A percentile compares a stretch with the other conserved stretches of the same genome.
These are phyloP conservation scores for Vicia villosa DNA, from an alignment of 306 rosid species.

Conservation along the genomic window DNA sequence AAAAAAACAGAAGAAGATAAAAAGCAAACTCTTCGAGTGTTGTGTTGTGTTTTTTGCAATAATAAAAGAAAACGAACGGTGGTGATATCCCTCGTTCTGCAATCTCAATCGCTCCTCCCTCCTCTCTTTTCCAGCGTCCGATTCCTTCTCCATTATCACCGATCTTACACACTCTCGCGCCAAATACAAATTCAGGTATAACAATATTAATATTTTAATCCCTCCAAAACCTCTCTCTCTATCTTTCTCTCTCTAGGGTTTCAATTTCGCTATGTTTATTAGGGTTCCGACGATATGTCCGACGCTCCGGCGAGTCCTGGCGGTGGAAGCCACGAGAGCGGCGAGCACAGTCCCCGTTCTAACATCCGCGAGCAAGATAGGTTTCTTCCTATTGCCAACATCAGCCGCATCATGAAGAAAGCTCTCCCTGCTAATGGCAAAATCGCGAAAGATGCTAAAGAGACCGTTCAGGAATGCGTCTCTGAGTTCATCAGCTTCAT, in stretches of 20 bases:
- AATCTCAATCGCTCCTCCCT: slow-evolving; percentile 80
- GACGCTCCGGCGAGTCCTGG: slow-evolving; percentile 88
- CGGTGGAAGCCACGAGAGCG: slow-evolving; percentile 86
- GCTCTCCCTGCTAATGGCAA: slow-evolving; percentile 94
- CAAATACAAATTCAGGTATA: slow-evolving; percentile 62
- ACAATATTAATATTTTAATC: neutral
- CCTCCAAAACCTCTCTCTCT: no score
- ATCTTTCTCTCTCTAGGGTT: slow-evolving; percentile 7
- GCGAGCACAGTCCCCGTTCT: slow-evolving; percentile 91
- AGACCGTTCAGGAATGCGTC: slow-evolving; percentile 95
- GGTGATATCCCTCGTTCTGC: slow-evolving; percentile 67
- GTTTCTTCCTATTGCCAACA: slow-evolving; percentile 89
- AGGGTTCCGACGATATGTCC: slow-evolving; percentile 69
- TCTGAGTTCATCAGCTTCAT: slow-evolving; percentile 97
- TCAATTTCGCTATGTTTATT: slow-evolving; percentile 39
- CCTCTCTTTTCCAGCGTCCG: slow-evolving; percentile 99
- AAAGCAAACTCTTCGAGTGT: neutral
- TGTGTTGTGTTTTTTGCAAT: neutral
- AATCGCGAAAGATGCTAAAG: slow-evolving; percentile 94
- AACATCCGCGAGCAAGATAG: slow-evolving; percentile 91
- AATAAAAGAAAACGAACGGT: slow-evolving; percentile 78
- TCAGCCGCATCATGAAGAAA: slow-evolving; percentile 96
- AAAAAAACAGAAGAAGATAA: neutral
- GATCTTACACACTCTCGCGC: slow-evolving; percentile 73
- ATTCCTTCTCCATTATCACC: slow-evolving; percentile 58